phyloP scores from a whole-genome alignment of 2,329 filamentous ascomycete genomes.

The Sporothrix globosa region DNA sequence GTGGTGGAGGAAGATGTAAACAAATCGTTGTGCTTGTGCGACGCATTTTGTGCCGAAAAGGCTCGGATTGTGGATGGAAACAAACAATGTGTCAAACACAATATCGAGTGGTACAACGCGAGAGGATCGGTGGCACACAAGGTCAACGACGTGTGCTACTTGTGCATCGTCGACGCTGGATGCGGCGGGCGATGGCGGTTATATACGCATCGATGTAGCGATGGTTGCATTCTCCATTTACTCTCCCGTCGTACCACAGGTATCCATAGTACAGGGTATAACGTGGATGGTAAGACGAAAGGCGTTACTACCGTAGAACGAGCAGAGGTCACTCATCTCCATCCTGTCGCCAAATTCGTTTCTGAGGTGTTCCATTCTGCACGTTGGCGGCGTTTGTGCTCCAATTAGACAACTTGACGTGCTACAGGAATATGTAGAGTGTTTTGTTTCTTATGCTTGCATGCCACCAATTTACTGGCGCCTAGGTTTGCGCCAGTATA shows the following conservation, averaged over 20 bases:
- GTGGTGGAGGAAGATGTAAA: background rate
- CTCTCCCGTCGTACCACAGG: background rate
- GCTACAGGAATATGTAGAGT: background rate
- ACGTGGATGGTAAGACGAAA: background rate
- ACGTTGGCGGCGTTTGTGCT: constrained; percentile 3
- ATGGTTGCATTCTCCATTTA: background rate
- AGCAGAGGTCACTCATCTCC: no score
- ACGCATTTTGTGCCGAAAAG: no score
- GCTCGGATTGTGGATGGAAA: no score
- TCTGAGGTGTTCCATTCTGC: background rate
- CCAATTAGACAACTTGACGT: background rate
- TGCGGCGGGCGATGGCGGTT: background rate
- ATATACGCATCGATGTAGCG: background rate
- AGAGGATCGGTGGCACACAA: background rate
- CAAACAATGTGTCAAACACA: background rate
- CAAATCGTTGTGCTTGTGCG: background rate
- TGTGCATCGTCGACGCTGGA: no score
- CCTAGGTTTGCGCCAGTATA: background rate
- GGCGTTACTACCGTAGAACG: no score
- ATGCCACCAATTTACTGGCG: background rate
- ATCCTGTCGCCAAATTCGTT: background rate
- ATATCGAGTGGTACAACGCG: background rate
- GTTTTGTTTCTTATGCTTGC: background rate
- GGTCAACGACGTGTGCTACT: background rate
- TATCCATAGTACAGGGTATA: background rate